Conservation (phyloP, 306 rosid species). For the Pyrus communis region DNA sequence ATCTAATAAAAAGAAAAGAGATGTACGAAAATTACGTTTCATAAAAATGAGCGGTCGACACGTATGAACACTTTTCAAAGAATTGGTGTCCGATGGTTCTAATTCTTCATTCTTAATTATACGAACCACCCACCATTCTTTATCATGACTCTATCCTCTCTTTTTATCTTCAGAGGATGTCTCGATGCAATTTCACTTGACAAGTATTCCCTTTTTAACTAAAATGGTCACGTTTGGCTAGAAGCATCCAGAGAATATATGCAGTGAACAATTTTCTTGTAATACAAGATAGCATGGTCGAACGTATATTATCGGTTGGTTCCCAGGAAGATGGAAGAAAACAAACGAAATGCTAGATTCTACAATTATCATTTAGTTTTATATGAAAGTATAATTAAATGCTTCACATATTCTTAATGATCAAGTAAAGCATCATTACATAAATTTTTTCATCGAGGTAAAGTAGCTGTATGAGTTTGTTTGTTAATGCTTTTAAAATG, state of each 20-base stretch:
- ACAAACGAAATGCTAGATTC: background rate
- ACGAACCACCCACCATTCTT: slow-evolving; percentile 15
- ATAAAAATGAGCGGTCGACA: too few species aligned
- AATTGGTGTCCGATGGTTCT: slow-evolving; percentile 6
- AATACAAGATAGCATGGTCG: background rate
- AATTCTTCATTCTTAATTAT: background rate
- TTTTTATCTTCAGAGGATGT: background rate
- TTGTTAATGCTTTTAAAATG: too few species aligned
- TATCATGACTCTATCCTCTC: background rate
- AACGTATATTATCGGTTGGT: background rate
- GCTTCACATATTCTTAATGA: background rate
- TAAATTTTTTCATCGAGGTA: background rate
- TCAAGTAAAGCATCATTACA: background rate
- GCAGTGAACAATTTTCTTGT: background rate
- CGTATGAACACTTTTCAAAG: background rate
- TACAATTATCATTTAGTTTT: too few species aligned
- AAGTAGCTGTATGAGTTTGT: background rate
- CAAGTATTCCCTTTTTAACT: slow-evolving; percentile 11
- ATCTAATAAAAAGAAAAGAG: too few species aligned
- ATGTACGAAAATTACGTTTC: too few species aligned
- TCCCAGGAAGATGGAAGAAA: background rate
- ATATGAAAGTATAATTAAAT: background rate
- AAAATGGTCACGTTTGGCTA: background rate
- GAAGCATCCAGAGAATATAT: background rate
- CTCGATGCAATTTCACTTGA: slow-evolving; percentile 12